These are phyloP conservation scores for Sporisorium iseilematis-ciliati DNA, from an alignment of 1,284 basidiomycete genomes.

Conservation along the genomic window DNA sequence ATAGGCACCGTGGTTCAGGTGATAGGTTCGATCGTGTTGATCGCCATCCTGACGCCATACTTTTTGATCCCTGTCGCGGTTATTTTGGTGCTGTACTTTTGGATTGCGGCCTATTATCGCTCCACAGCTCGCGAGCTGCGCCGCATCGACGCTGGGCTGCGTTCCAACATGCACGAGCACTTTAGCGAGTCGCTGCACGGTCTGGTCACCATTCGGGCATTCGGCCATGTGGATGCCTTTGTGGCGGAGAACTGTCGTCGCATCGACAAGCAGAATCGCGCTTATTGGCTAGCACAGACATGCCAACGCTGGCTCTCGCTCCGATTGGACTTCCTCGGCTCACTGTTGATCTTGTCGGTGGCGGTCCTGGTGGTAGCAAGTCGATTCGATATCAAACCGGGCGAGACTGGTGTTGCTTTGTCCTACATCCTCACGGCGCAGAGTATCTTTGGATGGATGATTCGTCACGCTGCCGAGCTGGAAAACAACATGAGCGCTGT, in stretches of 20 bases:
- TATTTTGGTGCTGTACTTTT: constrained; percentile 73
- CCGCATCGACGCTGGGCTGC: constrained; percentile 36
- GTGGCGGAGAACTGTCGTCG: constrained; percentile 29
- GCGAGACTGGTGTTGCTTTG: constrained; percentile 81
- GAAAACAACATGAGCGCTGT: constrained; percentile 81
- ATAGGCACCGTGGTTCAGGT: constrained; percentile 77
- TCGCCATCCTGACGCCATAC: constrained; percentile 82
- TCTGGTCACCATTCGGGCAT: constrained; percentile 40
- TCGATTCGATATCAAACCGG: constrained; percentile 80
- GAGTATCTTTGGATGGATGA: constrained; percentile 83
- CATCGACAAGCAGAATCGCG: constrained; percentile 46
- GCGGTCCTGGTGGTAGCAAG: constrained; percentile 82
- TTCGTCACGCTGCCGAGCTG: constrained; percentile 75
- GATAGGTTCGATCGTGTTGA: constrained; percentile 80
- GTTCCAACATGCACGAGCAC: constrained; percentile 51
- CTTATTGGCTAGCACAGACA: constrained; percentile 52
- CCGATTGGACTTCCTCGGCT: constrained; percentile 85
- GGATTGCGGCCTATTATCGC: constrained; percentile 46
- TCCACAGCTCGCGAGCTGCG: constrained; percentile 41
- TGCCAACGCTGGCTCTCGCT: constrained; percentile 71
- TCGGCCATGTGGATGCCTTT: constrained; percentile 34
- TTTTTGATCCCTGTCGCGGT: constrained; percentile 79
- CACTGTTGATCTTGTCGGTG: constrained; percentile 76
- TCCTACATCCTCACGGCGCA: constrained; percentile 78
- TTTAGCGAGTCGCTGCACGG: constrained; percentile 50